Percentiles rank a stretch among this genome's conserved stretches.
phyloP scores from a whole-genome alignment of 106 monocot species.

The Dactylorhiza incarnata region DNA sequence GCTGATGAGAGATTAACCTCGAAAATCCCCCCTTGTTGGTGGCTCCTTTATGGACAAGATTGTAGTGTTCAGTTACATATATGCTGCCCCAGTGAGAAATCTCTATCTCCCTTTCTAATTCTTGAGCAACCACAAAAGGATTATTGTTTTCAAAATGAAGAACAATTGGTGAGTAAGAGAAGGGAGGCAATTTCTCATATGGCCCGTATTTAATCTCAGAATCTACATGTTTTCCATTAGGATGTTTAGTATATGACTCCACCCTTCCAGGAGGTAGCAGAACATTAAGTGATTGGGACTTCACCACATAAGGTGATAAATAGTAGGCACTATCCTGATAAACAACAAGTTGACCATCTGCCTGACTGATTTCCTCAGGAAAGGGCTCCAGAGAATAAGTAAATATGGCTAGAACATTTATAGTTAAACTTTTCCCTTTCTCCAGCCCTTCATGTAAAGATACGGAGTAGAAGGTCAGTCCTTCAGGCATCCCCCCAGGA shows the following conservation, averaged over 20 bases:
- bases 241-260: conserved; percentile 86
- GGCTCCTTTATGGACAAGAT: conserved; percentile 80
- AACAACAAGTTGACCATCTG: conserved; percentile 77
- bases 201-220: conserved; percentile 89
- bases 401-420: conserved; percentile 61
- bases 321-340: conserved; percentile 84
- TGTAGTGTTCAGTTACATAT: conserved; percentile 89
- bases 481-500: conserved; percentile 52
- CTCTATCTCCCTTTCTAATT: conserved; percentile 80
- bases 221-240: conserved; percentile 58
- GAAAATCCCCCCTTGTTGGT: conserved; percentile 85
- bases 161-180: conserved; percentile 50
- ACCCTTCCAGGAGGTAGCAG: conserved; percentile 74
- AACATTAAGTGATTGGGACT: conserved; percentile 63
- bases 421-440: conserved; percentile 44
- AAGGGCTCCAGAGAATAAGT: conserved; percentile 72
- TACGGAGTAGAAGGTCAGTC: conserved; percentile 70
- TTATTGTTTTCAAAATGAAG: conserved; percentile 90
- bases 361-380: conserved; percentile 90
- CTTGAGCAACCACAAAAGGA: conserved; percentile 77
- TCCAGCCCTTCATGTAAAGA: conserved; percentile 49
- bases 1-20: conserved; percentile 31
- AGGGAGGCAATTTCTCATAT: conserved; percentile 65
- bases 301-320: conserved; percentile 79
- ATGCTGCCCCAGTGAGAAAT: conserved; percentile 97